Base-by-base conservation (phyloP, 202 grass and related monocot species). In the Dendrocalamus latiflorus region DNA sequence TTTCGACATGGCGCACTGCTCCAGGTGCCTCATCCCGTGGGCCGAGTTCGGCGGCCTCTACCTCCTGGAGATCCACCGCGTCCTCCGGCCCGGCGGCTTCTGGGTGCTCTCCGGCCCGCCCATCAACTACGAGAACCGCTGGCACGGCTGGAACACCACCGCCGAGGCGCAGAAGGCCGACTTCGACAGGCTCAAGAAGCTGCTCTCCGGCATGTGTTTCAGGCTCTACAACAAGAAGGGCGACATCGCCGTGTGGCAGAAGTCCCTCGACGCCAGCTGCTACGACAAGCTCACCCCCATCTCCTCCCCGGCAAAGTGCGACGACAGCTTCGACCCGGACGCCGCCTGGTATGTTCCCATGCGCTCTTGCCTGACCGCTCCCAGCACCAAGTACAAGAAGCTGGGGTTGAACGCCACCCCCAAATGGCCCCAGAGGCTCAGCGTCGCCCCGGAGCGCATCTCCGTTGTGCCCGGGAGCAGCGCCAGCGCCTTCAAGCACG, bases 101-200 rank as follows among this genome's bases (percentile, higher is more conserved):
- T 98, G 95, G 95, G 92, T 91, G 89, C 92, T 98, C 69, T 98
- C 95, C 39, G 95, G 95, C 68, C 95, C 95, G 86, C 95, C 95
- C 62, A 9, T 98, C 74, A 98, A 98, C 90, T 98, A 98, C 76
- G 92, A 95, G 86, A 94, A 94, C 75, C 89, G 90, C 3, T 98
- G 95, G 95, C 92, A 88, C 68, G 95, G 95, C 1, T 98, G 95
- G 95, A 98, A 98, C 85, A 98, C 95, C 54, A 98, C 95, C 15
- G 87, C 26, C 9, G 79, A 89, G 59, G 90, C 91, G 69, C 95
- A 98, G 88, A 98, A 93, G 85, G 74, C 87, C 28, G 87, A 98
- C 63, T 36, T 91, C 6, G 90, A 98, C 64, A 37, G 90, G 4
- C 88, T 98, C 66, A 95, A 83, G 76, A 90, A 84, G 84, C 84